Conservation (phyloP, 176 grass and related monocot genomes). For the Lolium perenne region DNA sequence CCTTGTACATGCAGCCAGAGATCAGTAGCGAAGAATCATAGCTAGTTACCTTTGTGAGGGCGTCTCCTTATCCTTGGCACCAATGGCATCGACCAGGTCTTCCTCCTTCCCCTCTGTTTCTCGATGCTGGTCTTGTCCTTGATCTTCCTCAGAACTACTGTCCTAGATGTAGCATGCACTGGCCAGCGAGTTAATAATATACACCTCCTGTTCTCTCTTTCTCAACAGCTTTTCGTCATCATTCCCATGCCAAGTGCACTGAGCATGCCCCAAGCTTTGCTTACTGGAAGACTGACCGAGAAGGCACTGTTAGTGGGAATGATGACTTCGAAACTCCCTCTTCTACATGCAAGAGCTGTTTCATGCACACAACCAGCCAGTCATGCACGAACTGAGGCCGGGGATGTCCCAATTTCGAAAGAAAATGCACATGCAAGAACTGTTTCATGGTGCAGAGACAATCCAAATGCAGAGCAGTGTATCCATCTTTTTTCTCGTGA, state of each 20-base stretch:
- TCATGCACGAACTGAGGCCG: no score
- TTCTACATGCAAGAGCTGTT: neutral
- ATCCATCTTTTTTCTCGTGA: neutral
- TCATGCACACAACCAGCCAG: no score
- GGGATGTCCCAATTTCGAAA: no score
- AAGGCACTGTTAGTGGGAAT: no score
- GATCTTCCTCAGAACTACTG: conserved; percentile 23
- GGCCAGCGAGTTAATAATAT: conserved; percentile 70
- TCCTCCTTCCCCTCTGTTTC: no score
- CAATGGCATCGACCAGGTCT: no score
- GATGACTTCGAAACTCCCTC: neutral
- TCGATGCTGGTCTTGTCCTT: no score
- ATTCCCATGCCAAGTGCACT: conserved; percentile 92
- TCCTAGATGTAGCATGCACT: conserved; percentile 54
- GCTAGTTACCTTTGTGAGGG: no score
- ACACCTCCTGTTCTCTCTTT: conserved; percentile 61
- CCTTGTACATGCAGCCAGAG: no score
- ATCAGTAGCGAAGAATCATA: no score
- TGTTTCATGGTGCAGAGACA: no score
- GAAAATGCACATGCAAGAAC: neutral
- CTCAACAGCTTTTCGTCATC: conserved; percentile 53
- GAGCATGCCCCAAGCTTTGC: conserved; percentile 80
- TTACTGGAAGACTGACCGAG: conserved; percentile 61
- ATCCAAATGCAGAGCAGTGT: neutral
- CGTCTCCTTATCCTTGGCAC: no score